These are phyloP conservation scores for Podospora pseudocomata DNA, from an alignment of 495 filamentous ascomycete genomes.

Conservation along the genomic window DNA sequence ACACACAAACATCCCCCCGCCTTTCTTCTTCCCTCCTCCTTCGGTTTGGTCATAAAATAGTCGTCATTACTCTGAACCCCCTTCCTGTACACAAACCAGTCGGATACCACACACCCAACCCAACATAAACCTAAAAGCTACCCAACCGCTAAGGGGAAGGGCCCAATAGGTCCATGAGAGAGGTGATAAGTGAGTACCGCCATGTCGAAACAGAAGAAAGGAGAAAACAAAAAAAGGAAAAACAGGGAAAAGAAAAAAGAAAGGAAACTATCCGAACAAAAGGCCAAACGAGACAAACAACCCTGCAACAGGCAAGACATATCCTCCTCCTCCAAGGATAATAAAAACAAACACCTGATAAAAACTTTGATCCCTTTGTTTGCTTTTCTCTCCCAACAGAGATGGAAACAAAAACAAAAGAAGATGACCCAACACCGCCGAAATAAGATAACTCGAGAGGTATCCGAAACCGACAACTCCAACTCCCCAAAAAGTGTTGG, in stretches of 20 bases:
- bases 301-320: neutral
- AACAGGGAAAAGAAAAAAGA: neutral
- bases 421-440: neutral
- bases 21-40: neutral
- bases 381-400: neutral
- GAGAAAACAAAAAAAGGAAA: neutral
- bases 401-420: neutral
- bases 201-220: neutral
- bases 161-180: neutral
- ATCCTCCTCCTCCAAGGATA: neutral
- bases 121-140: neutral
- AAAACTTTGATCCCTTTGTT: neutral
- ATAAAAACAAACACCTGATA: neutral
- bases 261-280: neutral
- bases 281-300: neutral
- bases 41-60: neutral
- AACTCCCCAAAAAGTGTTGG: neutral
- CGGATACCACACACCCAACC: neutral
- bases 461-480: neutral
- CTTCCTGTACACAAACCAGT: neutral
- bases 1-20: neutral
- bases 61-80: neutral
- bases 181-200: neutral
- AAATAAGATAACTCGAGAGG: neutral
- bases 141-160: neutral